Conservation (phyloP, 2,329 filamentous ascomycete species). For the Seiridium unicorne region DNA sequence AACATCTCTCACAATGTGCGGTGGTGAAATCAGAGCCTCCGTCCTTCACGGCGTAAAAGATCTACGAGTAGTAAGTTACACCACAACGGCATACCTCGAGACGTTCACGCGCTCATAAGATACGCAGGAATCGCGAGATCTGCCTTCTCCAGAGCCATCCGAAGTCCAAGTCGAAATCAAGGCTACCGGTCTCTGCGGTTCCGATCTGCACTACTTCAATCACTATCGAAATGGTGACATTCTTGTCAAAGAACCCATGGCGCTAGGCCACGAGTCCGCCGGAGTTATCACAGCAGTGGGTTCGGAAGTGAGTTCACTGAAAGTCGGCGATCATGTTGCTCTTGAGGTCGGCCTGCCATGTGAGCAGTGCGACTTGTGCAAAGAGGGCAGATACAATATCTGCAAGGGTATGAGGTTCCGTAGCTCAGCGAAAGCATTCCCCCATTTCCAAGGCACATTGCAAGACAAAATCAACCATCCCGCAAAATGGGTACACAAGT, state of each 20-base stretch:
- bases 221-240: conserved; percentile 65
- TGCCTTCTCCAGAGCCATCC: conserved; percentile 50
- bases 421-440: conserved; percentile 54
- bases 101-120: background rate
- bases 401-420: conserved; percentile 57
- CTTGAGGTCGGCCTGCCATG: conserved; percentile 57
- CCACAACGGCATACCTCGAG: background rate
- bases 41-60: conserved; percentile 53
- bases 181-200: conserved; percentile 65
- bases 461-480: conserved; percentile 57
- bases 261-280: conserved; percentile 66
- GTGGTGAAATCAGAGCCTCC: conserved; percentile 42
- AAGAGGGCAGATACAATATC: conserved; percentile 59
- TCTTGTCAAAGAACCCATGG: conserved; percentile 48
- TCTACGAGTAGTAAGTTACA: conserved; percentile 43
- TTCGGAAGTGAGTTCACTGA: conserved; percentile 51
- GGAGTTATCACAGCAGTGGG: conserved; percentile 63
- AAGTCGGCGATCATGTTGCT: conserved; percentile 68
- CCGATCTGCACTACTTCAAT: conserved; percentile 64
- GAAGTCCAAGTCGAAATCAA: conserved; percentile 62
- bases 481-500: conserved; percentile 56
- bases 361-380: conserved; percentile 48
- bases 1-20: conserved; percentile 14
- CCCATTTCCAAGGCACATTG: conserved; percentile 58
- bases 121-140: conserved; percentile 50